Percentiles rank a stretch among this genome's conserved stretches.
phyloP scores from a whole-genome alignment of 805 yeast species.

The Saturnispora quitensis region DNA sequence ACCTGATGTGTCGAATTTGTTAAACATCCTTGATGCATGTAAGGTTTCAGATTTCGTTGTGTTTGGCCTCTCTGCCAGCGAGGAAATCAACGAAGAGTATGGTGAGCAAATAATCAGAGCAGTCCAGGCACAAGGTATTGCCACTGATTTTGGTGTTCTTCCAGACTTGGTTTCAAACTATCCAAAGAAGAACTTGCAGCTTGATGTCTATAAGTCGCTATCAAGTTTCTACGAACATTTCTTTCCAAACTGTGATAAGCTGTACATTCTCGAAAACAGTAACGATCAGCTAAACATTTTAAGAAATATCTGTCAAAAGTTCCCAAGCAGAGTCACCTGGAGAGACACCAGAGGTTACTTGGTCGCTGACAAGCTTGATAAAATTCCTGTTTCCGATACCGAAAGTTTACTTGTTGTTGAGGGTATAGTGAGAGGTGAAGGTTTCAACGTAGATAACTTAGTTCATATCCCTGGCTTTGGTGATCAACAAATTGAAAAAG shows the following conservation, averaged over 20 bases:
- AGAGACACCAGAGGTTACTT: constrained; percentile 88
- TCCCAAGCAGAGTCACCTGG: constrained; percentile 83
- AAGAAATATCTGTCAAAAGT: constrained; percentile 72
- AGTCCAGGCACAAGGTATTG: constrained; percentile 84
- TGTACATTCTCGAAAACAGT: constrained; percentile 57
- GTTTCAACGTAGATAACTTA: constrained; percentile 67
- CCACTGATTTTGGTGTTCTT: constrained; percentile 70
- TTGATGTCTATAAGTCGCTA: constrained; percentile 56
- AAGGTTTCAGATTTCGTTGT: constrained; percentile 84
- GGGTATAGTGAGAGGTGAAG: constrained; percentile 83
- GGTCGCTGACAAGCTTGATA: constrained; percentile 54
- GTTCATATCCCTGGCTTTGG: constrained; percentile 88
- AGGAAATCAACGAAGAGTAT: constrained; percentile 67
- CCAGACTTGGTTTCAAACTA: constrained; percentile 61
- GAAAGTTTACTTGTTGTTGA: constrained; percentile 47
- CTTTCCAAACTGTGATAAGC: constrained; percentile 71
- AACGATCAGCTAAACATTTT: constrained; percentile 68
- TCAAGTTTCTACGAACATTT: constrained; percentile 62
- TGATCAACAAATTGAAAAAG: constrained; percentile 66
- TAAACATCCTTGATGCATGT: constrained; percentile 74
- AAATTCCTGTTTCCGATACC: constrained; percentile 19
- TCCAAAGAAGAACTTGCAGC: constrained; percentile 68
- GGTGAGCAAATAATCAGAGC: constrained; percentile 91
- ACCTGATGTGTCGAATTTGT: constrained; percentile 58
- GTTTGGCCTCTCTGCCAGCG: constrained; percentile 78